Percentiles rank a stretch among this genome's conserved stretches.
Evolutionary conservation across 192 early-diverging fungal genomes (phyloP).

Genomic region (Chytriomyces sp.): DNA sequence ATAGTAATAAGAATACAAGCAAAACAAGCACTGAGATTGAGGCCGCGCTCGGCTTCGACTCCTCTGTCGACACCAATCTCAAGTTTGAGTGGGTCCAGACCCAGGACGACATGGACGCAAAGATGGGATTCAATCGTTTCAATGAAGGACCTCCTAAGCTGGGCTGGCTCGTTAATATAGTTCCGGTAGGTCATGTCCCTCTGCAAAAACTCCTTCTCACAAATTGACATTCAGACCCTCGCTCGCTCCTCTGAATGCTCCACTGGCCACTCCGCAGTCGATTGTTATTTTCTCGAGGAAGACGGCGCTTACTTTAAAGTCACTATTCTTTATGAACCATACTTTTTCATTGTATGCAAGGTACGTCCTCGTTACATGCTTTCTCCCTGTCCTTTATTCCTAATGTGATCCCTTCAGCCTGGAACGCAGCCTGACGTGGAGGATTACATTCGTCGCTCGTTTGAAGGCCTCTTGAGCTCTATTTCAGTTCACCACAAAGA

Average conservation of each 20-base stretch:
- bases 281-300: conserved; percentile 92
- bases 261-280: conserved; percentile 72
- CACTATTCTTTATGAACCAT: conserved; percentile 83
- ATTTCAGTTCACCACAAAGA: conserved; percentile 73
- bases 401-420: conserved; percentile 39
- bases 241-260: conserved; percentile 20
- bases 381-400: background rate
- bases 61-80: background rate
- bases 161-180: conserved; percentile 98
- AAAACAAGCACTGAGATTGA: background rate
- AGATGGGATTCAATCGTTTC: conserved; percentile 49
- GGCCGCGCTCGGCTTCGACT: background rate
- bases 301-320: conserved; percentile 87
- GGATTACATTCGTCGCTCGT: conserved; percentile 76
- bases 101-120: conserved; percentile 43
- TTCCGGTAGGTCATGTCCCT: conserved; percentile 61
- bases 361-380: conserved; percentile 36
- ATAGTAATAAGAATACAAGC: background rate
- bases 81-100: conserved; percentile 15
- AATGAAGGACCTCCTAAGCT: conserved; percentile 43
- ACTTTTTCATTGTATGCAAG: conserved; percentile 87
- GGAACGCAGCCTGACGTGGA: conserved; percentile 82
- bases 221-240: conserved; percentile 11
- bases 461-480: conserved; percentile 65
- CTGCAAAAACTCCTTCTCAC: background rate